phyloP scores from a whole-genome alignment of 2,329 filamentous ascomycete genomes.

The Fusarium haematococcum region DNA sequence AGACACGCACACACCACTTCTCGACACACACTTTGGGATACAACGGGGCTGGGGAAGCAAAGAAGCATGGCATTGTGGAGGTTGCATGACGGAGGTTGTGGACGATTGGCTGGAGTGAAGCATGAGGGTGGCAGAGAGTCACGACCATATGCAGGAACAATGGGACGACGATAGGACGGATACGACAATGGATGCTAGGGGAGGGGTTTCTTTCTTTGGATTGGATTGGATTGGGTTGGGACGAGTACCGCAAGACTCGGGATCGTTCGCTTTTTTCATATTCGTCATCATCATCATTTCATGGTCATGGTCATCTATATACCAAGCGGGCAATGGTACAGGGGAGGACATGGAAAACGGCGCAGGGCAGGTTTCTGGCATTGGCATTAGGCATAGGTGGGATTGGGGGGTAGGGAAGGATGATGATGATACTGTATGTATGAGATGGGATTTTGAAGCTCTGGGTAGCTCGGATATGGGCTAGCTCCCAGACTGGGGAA shows the following conservation, averaged over 20 bases:
- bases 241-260: slow-evolving; percentile 36
- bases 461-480: slow-evolving; percentile 46
- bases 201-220: background rate
- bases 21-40: slow-evolving; percentile 37
- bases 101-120: slow-evolving; percentile 23
- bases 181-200: background rate
- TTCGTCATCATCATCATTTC: slow-evolving; percentile 29
- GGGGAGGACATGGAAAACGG: slow-evolving; percentile 24
- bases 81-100: slow-evolving; percentile 25
- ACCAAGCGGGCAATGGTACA: slow-evolving; percentile 45
- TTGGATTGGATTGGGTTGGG: slow-evolving; percentile 16
- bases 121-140: slow-evolving; percentile 19
- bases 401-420: slow-evolving; percentile 19
- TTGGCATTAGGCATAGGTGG: slow-evolving; percentile 12
- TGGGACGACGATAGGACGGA: slow-evolving; percentile 25
- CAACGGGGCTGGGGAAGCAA: slow-evolving; percentile 36
- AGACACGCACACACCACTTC: slow-evolving; percentile 43
- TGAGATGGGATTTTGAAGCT: slow-evolving; percentile 35
- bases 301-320: slow-evolving; percentile 27
- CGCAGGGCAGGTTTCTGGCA: slow-evolving; percentile 36
- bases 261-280: slow-evolving; percentile 37
- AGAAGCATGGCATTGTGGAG: slow-evolving; percentile 18
- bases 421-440: slow-evolving; percentile 13
- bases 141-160: slow-evolving; percentile 45
- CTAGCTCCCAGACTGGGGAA: slow-evolving; percentile 40